A percentile compares a stretch with the other conserved stretches of the same genome.
phyloP scores from a whole-genome alignment of 2,329 filamentous ascomycete genomes.

The Botrytis aclada region DNA sequence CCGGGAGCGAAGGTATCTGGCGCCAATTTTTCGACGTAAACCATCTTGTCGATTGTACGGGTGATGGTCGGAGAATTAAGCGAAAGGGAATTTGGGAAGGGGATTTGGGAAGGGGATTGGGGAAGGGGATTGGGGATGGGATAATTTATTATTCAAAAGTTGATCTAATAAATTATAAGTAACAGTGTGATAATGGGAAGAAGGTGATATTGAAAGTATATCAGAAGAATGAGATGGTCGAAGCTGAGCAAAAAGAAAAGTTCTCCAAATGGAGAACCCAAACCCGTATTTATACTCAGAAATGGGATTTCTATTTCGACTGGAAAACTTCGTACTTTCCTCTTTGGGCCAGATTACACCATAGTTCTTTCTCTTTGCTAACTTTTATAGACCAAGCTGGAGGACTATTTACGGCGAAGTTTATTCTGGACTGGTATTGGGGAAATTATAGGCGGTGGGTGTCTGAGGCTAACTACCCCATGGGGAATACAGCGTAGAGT shows the following conservation, averaged over 20 bases:
- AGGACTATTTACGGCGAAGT: background rate
- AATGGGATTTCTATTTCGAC: background rate
- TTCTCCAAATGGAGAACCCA: too few relatives aligned
- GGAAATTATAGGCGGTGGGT: too few relatives aligned
- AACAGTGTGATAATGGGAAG: background rate
- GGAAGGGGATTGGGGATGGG: background rate
- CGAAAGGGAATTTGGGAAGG: background rate
- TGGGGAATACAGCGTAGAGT: background rate
- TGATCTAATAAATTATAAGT: background rate
- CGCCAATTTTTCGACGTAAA: fast-evolving
- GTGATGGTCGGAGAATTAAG: background rate
- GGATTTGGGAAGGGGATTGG: background rate
- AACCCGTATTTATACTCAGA: background rate
- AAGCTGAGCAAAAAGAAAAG: too few relatives aligned
- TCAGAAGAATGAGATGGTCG: background rate
- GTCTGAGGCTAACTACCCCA: background rate
- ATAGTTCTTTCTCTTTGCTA: background rate
- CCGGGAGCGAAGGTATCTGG: background rate
- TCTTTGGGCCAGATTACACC: background rate
- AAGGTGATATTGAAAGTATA: background rate
- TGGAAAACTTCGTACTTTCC: background rate
- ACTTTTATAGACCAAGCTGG: too few relatives aligned
- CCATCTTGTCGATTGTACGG: background rate
- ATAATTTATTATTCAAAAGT: background rate
- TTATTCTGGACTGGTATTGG: background rate